Evolutionary conservation across 1,284 basidiomycete genomes (phyloP), one percentile per base, ranked within the genome.

Genomic region (Cutaneotrichosporon sp.): DNA sequence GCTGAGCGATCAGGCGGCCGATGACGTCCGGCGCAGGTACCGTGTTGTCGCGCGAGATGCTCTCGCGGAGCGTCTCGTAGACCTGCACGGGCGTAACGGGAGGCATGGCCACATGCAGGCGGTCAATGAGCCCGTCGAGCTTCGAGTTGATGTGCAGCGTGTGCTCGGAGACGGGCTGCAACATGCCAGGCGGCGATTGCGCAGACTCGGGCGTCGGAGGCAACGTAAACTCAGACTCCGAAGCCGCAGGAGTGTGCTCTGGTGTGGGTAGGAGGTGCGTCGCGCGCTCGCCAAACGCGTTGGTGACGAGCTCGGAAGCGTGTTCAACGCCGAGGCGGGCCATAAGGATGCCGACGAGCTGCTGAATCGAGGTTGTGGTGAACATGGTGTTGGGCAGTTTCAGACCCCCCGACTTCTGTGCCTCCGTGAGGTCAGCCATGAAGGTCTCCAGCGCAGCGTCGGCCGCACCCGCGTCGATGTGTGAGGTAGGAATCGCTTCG

Each of bases 1-100:
- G 83, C 1, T 82, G 80, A 62, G 87, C 85, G 72, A 93, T 87
- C 30, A 95, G 80, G 9, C 84, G 83, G 26, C 85, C 86, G 30
- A 94, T 76, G 5, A 84, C 82, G 18, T 66, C 65, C 8, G 73
- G 69, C 16, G 66, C 64, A 2, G 76, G 72, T 4, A 74, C 70
- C 5, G 65, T 40, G 58, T 72, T 68, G 14, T 64, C 63, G 40
- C 60, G 51, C 30, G 69, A 61, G 47, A 73, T 63, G 0, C 60
- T 61, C 16, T 57, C 36, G 61, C 65, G 65, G 31, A 66, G 21
- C 10, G 62, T 56, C 18, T 56, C 57, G 61, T 69, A 69, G 0
- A 64, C 60, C 14, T 62, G 60, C 21, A 62, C 61, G 0, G 69
- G 58, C 1, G 66, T 66, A 32, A 61, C 56, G 53, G 58, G 51